A percentile compares a stretch with the other conserved stretches of the same genome.
Conservation (phyloP, 345 rosid species). For the Eucalyptus fibrosa region DNA sequence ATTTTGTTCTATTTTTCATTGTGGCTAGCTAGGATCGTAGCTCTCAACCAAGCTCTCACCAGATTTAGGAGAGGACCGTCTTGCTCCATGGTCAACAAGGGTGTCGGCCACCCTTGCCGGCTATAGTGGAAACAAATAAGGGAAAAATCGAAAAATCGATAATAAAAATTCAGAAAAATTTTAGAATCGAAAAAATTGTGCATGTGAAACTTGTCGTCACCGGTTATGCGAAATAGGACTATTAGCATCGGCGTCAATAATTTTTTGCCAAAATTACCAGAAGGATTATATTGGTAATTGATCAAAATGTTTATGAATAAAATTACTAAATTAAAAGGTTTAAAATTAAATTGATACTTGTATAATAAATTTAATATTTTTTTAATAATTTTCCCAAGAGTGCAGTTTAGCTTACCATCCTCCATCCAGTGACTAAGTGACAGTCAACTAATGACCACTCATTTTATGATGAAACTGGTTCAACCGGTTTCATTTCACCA, state of each 20-base stretch:
- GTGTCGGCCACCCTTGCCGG: neutral
- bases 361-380: neutral
- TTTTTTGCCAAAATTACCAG: neutral
- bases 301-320: neutral
- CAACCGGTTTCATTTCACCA: too few species aligned
- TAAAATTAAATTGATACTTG: neutral
- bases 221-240: rapidly evolving
- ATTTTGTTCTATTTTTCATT: neutral
- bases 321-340: neutral
- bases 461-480: too few species aligned
- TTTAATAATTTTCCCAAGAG: too few species aligned
- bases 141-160: neutral
- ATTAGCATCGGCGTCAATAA: rapidly evolving
- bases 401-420: too few species aligned
- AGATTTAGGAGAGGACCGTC: neutral
- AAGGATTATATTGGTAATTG: neutral
- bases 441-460: too few species aligned
- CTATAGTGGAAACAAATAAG: neutral
- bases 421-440: too few species aligned
- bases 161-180: neutral
- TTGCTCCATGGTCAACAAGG: neutral
- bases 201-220: neutral
- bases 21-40: too few species aligned
- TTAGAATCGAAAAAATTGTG: neutral
- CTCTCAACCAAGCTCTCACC: neutral